Evolutionary conservation across 805 yeast genomes (phyloP).

Genomic region (Metschnikowia koreensis): DNA sequence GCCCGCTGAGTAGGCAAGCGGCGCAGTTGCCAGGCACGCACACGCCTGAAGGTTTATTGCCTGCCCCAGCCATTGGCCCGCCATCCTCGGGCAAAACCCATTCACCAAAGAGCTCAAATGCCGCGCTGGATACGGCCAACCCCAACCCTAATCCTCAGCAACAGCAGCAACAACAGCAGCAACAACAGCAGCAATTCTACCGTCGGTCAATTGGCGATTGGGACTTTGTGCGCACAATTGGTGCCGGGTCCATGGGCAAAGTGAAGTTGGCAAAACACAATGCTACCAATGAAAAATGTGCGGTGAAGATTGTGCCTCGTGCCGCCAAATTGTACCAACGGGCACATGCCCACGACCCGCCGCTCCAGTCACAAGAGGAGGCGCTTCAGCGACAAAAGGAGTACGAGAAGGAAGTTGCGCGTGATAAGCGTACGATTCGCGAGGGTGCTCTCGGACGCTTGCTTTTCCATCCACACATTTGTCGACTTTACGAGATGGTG

Average conservation of each 20-base stretch:
- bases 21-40: background rate
- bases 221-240: constrained; percentile 92
- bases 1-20: background rate
- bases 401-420: constrained; percentile 76
- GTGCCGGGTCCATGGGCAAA: constrained; percentile 99
- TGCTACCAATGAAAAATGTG: constrained; percentile 78
- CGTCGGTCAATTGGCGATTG: constrained; percentile 93
- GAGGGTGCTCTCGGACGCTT: constrained; percentile 94
- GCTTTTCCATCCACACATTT: constrained; percentile 87
- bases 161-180: constrained; percentile 2
- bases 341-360: constrained; percentile 67
- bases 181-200: constrained; percentile 54
- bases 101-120: background rate
- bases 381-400: constrained; percentile 63
- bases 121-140: background rate
- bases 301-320: constrained; percentile 88
- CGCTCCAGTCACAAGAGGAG: constrained; percentile 59
- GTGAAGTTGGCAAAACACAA: constrained; percentile 91
- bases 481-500: constrained; percentile 88
- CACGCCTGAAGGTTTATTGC: constrained; percentile 14
- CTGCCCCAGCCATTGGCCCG: constrained; percentile 13
- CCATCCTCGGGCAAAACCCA: background rate
- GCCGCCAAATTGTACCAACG: constrained; percentile 77
- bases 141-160: background rate
- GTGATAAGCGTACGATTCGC: constrained; percentile 88